Conservation (phyloP, 768 basidiomycete species). For the Macrolepiota albuminosa region DNA sequence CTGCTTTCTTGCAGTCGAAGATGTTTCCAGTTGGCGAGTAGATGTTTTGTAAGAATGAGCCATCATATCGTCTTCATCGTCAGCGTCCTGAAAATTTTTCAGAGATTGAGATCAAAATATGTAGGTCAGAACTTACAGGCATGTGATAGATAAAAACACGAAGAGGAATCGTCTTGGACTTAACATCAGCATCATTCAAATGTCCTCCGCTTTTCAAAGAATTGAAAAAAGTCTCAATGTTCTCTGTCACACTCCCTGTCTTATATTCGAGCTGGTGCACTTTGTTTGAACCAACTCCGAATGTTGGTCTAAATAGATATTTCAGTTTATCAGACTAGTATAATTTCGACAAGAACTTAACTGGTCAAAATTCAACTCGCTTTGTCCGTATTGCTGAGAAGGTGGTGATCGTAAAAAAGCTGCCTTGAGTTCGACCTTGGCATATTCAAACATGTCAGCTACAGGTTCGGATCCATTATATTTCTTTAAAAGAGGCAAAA, state of each 20-base stretch:
- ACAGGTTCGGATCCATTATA: not conserved
- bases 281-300: slow-evolving; percentile 5
- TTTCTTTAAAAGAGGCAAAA: not conserved
- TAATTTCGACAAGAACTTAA: not conserved
- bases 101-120: not conserved
- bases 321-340: not conserved
- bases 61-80: not conserved
- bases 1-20: not conserved
- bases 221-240: not conserved
- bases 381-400: not conserved
- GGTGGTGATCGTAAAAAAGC: not conserved
- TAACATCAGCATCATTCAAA: not conserved
- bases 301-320: not conserved
- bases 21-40: not conserved
- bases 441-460: slow-evolving; percentile 2
- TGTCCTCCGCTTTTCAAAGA: not conserved
- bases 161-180: not conserved
- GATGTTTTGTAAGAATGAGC: not conserved
- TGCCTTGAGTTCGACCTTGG: slow-evolving; percentile 4
- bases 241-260: not conserved
- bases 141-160: not conserved
- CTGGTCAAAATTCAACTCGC: not conserved
- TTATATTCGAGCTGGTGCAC: slow-evolving; percentile 3
- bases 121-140: not conserved
- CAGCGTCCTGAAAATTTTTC: not conserved